Percentiles rank a stretch among this genome's conserved stretches.
These are phyloP conservation scores for Pelagomonas calceolata DNA, from an alignment of 108 stramenopile genomes.

Conservation along the genomic window DNA sequence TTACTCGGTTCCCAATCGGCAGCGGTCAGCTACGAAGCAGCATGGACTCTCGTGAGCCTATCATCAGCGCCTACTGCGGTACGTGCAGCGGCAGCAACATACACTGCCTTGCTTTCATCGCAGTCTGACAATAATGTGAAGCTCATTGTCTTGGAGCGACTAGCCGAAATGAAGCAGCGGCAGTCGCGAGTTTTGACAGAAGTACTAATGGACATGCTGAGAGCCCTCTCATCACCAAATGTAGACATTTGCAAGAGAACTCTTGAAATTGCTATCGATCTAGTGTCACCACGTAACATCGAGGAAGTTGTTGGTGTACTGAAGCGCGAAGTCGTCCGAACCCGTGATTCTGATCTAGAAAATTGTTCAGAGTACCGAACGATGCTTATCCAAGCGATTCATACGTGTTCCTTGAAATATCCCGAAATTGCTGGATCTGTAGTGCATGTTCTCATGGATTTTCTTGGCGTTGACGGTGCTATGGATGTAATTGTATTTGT, in stretches of 20 bases:
- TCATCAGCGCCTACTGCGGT: constrained; percentile 93
- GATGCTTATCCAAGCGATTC: constrained; percentile 87
- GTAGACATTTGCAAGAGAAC: constrained; percentile 94
- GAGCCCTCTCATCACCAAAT: constrained; percentile 85
- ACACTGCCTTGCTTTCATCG: constrained; percentile 84
- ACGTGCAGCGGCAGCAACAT: constrained; percentile 89
- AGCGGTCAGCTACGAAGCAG: constrained; percentile 95
- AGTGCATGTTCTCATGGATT: constrained; percentile 89
- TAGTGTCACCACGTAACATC: constrained; percentile 83
- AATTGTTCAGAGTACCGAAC: constrained; percentile 80
- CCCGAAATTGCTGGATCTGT: constrained; percentile 87
- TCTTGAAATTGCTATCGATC: constrained; percentile 82
- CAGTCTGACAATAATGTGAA: constrained; percentile 98
- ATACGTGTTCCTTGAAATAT: constrained; percentile 85
- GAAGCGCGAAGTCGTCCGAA: constrained; percentile 88
- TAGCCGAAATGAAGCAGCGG: constrained; percentile 76
- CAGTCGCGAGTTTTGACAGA: constrained; percentile 93
- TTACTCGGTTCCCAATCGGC: constrained; percentile 78
- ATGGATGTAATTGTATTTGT: constrained; percentile 92
- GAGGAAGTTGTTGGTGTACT: constrained; percentile 83
- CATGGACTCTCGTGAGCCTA: constrained; percentile 95
- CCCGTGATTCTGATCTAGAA: constrained; percentile 65
- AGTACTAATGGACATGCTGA: constrained; percentile 90
- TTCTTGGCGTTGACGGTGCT: constrained; percentile 71
- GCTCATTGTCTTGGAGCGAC: constrained; percentile 88